Conservation (phyloP, 768 basidiomycete genomes). For the Paxillus involutus region DNA sequence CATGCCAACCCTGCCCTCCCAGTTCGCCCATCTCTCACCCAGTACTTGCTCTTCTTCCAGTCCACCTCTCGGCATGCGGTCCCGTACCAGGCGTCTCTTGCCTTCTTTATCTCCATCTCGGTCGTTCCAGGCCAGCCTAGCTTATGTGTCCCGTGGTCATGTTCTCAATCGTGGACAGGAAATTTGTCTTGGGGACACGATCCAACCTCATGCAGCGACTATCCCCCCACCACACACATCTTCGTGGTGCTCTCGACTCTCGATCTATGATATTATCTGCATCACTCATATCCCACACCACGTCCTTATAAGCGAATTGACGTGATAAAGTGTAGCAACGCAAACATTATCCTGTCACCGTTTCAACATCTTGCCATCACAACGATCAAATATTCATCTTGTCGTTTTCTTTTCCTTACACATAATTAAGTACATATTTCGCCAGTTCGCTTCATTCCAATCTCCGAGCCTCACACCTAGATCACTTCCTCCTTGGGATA, state of each 20-base stretch:
- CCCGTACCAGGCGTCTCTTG: background rate
- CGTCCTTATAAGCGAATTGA: too few relatives aligned
- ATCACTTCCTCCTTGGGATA: background rate
- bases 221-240: too few relatives aligned
- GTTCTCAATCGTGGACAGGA: too few relatives aligned
- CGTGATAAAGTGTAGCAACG: background rate
- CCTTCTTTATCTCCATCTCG: background rate
- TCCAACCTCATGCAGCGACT: too few relatives aligned
- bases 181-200: too few relatives aligned
- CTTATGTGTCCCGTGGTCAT: too few relatives aligned
- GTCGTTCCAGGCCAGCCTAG: background rate
- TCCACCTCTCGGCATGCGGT: background rate
- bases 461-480: too few relatives aligned
- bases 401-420: background rate
- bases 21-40: background rate
- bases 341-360: background rate
- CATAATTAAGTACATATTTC: too few relatives aligned
- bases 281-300: too few relatives aligned
- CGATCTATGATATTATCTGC: too few relatives aligned
- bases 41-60: background rate
- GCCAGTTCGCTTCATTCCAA: too few relatives aligned
- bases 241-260: background rate
- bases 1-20: too few relatives aligned
- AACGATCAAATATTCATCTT: background rate
- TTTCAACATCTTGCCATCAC: background rate